Evolutionary conservation across 306 rosid genomes (phyloP).

Genomic region (Ammopiptanthus mongolicus): DNA sequence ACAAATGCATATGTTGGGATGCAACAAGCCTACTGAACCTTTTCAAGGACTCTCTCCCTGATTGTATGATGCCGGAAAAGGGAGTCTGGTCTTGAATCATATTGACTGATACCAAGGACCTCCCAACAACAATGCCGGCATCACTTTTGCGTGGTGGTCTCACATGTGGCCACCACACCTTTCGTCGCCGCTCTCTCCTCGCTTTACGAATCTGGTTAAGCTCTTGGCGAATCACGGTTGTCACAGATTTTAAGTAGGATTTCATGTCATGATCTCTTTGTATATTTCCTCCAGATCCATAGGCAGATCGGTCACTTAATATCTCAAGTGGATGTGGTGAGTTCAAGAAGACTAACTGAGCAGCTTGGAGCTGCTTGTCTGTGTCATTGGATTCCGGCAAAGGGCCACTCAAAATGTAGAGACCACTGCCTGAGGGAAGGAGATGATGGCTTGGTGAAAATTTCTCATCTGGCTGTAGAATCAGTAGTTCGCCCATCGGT

Average conservation of each 20-base stretch:
- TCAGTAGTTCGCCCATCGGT: conserved; percentile 74
- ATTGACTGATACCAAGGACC: conserved; percentile 21
- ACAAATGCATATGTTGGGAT: conserved; percentile 47
- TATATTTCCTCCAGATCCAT: conserved; percentile 67
- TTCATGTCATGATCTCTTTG: conserved; percentile 77
- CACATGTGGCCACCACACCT: conserved; percentile 54
- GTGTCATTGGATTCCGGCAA: conserved; percentile 23
- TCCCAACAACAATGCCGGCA: conserved; percentile 22
- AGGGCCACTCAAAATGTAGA: conserved; percentile 42
- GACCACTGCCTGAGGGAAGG: conserved; percentile 70
- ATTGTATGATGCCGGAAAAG: conserved; percentile 38
- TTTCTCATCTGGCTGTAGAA: conserved; percentile 69
- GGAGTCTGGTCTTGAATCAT: conserved; percentile 26
- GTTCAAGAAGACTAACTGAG: conserved; percentile 50
- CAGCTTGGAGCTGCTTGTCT: conserved; percentile 46
- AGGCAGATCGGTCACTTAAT: conserved; percentile 61
- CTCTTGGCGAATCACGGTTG: conserved; percentile 56
- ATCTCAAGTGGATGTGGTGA: conserved; percentile 82
- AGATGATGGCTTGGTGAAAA: conserved; percentile 71
- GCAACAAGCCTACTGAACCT: conserved; percentile 42
- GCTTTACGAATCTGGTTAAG: conserved; percentile 45
- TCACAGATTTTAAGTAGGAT: conserved; percentile 52
- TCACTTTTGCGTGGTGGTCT: conserved; percentile 9
- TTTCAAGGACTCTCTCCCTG: conserved; percentile 48
- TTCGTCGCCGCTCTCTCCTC: conserved; percentile 40